Percentiles rank a stretch among this genome's conserved stretches.
Evolutionary conservation across 495 filamentous ascomycete genomes (phyloP).

Genomic region (Trichoderma asperelloides): DNA sequence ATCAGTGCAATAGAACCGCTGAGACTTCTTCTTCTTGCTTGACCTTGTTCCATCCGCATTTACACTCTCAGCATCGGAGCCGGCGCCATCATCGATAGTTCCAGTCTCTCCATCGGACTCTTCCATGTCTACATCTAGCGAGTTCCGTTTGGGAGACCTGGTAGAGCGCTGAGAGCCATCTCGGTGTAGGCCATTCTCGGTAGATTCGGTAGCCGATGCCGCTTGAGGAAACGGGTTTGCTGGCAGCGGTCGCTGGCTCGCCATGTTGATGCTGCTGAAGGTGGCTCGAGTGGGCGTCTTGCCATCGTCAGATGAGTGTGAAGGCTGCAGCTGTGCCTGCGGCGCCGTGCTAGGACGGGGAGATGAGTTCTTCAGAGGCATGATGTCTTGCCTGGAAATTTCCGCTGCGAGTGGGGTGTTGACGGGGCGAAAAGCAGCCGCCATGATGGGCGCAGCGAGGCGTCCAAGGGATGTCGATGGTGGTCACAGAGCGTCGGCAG

Average conservation of each 20-base stretch:
- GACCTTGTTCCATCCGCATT: conserved; percentile 53
- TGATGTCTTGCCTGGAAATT: conserved; percentile 32
- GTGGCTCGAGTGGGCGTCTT: conserved; percentile 55
- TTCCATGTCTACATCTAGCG: conserved; percentile 69
- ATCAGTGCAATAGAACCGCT: conserved; percentile 94
- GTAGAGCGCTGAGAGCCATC: conserved; percentile 46
- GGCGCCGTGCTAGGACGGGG: conserved; percentile 45
- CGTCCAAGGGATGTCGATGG: not conserved
- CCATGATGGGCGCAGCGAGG: conserved; percentile 26
- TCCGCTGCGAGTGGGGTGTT: conserved; percentile 57
- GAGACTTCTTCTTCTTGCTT: conserved; percentile 90
- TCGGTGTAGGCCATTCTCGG: conserved; percentile 35
- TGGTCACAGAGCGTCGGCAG: not conserved
- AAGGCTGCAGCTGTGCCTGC: conserved; percentile 17
- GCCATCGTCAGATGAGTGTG: conserved; percentile 32
- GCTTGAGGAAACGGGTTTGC: conserved; percentile 47
- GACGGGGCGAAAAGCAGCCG: conserved; percentile 61
- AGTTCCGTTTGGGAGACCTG: conserved; percentile 46
- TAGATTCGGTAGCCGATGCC: conserved; percentile 35
- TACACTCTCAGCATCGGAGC: conserved; percentile 71
- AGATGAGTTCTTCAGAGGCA: conserved; percentile 32
- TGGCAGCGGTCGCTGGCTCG: conserved; percentile 53
- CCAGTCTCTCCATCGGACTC: conserved; percentile 54
- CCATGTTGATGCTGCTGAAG: conserved; percentile 36
- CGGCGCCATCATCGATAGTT: conserved; percentile 48